Evolutionary conservation across 2,329 filamentous ascomycete genomes (phyloP).

Genomic region (Arthrobotrys megalospora): DNA sequence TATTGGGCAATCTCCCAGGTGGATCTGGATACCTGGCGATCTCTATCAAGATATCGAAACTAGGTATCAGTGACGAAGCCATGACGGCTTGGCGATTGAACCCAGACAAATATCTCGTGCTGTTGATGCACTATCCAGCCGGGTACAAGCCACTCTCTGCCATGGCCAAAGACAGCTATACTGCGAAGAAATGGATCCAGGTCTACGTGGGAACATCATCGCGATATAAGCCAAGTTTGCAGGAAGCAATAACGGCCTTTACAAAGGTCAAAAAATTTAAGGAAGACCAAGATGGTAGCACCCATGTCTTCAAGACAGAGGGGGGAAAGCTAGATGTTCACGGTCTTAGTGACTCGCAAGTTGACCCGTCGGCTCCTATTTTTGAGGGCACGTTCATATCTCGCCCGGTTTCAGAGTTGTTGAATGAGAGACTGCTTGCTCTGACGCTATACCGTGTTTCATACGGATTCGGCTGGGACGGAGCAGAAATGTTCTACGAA

Average conservation of each 20-base stretch:
- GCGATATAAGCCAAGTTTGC: conserved; percentile 78
- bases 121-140: conserved; percentile 77
- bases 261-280: conserved; percentile 65
- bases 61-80: conserved; percentile 81
- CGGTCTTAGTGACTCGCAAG: conserved; percentile 47
- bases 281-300: conserved; percentile 57
- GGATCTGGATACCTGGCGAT: conserved; percentile 74
- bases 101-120: conserved; percentile 78
- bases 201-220: conserved; percentile 79
- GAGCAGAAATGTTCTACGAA: conserved; percentile 75
- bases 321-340: conserved; percentile 48
- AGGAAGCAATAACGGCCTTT: conserved; percentile 73
- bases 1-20: conserved; percentile 69
- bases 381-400: conserved; percentile 79
- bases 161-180: conserved; percentile 69
- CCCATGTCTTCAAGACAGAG: conserved; percentile 55
- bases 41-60: conserved; percentile 78
- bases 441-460: conserved; percentile 75
- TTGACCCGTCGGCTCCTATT: conserved; percentile 61
- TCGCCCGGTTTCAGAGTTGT: conserved; percentile 77
- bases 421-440: conserved; percentile 76
- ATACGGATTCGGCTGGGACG: conserved; percentile 76
- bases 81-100: conserved; percentile 83
- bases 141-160: conserved; percentile 76
- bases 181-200: conserved; percentile 68